Base-by-base conservation (phyloP, 768 basidiomycete genomes). In the Multifurca ochricompacta region DNA sequence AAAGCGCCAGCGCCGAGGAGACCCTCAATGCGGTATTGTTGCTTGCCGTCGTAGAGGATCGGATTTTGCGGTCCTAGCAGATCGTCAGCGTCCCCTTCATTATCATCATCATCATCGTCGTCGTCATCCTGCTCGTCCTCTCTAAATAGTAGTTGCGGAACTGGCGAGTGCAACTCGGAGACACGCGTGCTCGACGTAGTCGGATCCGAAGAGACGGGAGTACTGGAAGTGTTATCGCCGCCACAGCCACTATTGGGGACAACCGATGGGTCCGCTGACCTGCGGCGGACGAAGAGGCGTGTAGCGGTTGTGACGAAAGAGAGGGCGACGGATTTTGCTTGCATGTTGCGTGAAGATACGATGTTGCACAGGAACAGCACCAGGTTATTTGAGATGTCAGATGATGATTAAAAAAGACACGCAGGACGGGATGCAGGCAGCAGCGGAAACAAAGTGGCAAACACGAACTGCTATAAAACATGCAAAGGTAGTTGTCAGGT, bases 1-100 rank as follows among this genome's bases (percentile, higher is more conserved):
- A 52, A 57, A 4, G 45, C 27, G 19, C 56, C 56, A 4, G 27
- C 3, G 19, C 45, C 56, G 40, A 57, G 40, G 32, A 57, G 56
- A 2, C 56, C 56, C 18, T 57, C 39, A 10, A 57, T 51, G 11
- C n/a, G 40, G 51, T 36, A 57, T 8, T 25, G 9, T n/a, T 27
- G 14, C 25, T 40, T 10, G 19, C 56, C 50, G 11, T 51, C 34
- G 11, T 9, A 27, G 32, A 57, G 44, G 27, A 47, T 8, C 0
- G 50, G 56, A 32, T 28, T 9, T 1, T 5, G 9, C 1, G 56
- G 56, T 1, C 50, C 50, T 7, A 48, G 1, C 18, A n/a, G 31
- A 2, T 32, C 32, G 1, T 3, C 19, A 19, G 13, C 32, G 46
- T n/a, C n/a, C n/a, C n/a, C n/a, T n/a, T n/a, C n/a, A n/a, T n/a